Conservation (phyloP, 2,329 filamentous ascomycete genomes). For the Clonostachys rosea region DNA sequence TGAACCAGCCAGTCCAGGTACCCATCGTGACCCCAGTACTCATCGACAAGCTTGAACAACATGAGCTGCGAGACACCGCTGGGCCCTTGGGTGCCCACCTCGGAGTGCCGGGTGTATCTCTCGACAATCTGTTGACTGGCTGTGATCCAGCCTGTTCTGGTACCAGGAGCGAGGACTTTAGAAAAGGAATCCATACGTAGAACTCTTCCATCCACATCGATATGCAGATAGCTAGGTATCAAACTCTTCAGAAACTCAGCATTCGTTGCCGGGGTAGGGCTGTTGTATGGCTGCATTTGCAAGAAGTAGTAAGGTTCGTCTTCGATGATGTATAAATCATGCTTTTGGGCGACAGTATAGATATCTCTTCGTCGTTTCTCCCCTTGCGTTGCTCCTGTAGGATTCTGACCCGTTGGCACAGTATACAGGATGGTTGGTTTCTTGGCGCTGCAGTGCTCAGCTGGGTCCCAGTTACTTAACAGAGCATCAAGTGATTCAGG, state of each 20-base stretch:
- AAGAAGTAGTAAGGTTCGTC: conserved; percentile 89
- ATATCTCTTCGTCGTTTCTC: conserved; percentile 59
- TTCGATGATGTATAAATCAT: conserved; percentile 77
- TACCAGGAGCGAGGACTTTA: conserved; percentile 76
- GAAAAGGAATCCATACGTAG: conserved; percentile 83
- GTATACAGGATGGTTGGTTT: conserved; percentile 69
- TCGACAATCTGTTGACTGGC: conserved; percentile 74
- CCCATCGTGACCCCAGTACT: conserved; percentile 83
- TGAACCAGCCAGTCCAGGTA: conserved; percentile 81
- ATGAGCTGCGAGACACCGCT: conserved; percentile 73
- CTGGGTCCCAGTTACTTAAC: conserved; percentile 58
- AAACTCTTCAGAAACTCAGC: conserved; percentile 49
- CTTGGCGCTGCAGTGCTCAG: conserved; percentile 36
- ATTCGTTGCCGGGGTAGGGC: not conserved
- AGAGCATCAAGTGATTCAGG: conserved; percentile 50
- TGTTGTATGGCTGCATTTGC: conserved; percentile 30
- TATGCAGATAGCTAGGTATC: conserved; percentile 62
- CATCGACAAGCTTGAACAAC: conserved; percentile 70
- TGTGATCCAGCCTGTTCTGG: conserved; percentile 77
- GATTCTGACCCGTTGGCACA: conserved; percentile 70
- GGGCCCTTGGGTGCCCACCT: conserved; percentile 74
- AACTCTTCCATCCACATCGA: conserved; percentile 77
- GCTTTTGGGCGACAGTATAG: conserved; percentile 69
- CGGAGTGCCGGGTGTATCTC: conserved; percentile 69
- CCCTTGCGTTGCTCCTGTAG: conserved; percentile 66